These are phyloP conservation scores for Trichoderma simmonsii DNA, from an alignment of 2,329 filamentous ascomycete species.

Conservation along the genomic window DNA sequence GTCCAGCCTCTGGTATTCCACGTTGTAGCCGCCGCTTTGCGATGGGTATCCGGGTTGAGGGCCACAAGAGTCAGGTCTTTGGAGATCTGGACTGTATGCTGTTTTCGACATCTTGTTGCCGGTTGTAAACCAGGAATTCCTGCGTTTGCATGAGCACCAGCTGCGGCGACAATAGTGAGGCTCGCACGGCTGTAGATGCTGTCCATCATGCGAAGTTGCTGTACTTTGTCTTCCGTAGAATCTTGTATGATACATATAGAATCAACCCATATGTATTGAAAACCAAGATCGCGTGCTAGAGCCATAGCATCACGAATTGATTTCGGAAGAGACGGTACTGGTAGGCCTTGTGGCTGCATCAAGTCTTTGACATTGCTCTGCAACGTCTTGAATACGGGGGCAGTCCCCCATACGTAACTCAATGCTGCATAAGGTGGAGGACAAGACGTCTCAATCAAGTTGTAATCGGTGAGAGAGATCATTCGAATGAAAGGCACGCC, in stretches of 20 bases:
- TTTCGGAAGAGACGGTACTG: neutral
- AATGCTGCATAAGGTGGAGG: slow-evolving; percentile 10
- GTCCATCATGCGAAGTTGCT: slow-evolving; percentile 18
- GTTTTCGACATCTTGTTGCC: neutral
- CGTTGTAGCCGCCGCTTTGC: neutral
- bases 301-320: slow-evolving; percentile 17
- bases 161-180: slow-evolving; percentile 18
- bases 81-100: neutral
- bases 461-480: slow-evolving; percentile 8
- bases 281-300: slow-evolving; percentile 10
- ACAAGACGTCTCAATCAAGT: neutral
- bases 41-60: neutral
- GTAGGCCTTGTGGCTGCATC: slow-evolving; percentile 5
- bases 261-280: slow-evolving; percentile 20
- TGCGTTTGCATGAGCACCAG: slow-evolving; percentile 4
- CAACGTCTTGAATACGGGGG: slow-evolving; percentile 5
- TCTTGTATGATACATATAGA: slow-evolving; percentile 21
- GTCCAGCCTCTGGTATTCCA: slow-evolving; percentile 16
- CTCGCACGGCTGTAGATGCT: slow-evolving; percentile 14
- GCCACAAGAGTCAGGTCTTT: neutral
- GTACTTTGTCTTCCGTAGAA: neutral
- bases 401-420: slow-evolving; percentile 16
- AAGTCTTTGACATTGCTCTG: neutral
- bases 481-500: slow-evolving; percentile 13
- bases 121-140: slow-evolving; percentile 2